phyloP scores from a whole-genome alignment of 306 rosid genomes.

The Mimosa bimucronata region DNA sequence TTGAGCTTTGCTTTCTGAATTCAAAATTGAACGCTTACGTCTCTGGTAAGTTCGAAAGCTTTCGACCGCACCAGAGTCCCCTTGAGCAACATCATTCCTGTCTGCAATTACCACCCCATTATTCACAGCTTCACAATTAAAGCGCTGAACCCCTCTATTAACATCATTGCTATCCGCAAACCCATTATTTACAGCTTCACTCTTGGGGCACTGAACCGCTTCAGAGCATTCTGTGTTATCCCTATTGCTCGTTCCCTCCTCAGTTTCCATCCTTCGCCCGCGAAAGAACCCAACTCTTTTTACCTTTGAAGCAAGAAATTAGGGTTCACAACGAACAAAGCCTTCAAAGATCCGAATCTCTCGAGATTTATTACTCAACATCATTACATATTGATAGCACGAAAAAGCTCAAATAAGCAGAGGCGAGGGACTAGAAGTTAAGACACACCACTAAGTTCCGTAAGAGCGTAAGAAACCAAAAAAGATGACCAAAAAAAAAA shows the following conservation, averaged over 20 bases:
- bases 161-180: slow-evolving; percentile 36
- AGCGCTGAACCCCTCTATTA: slow-evolving; percentile 34
- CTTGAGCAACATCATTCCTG: slow-evolving; percentile 42
- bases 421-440: neutral
- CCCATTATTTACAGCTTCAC: slow-evolving; percentile 40
- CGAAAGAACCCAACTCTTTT: slow-evolving; percentile 39
- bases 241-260: slow-evolving; percentile 50
- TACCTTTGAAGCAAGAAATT: slow-evolving; percentile 44
- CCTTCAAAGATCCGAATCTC: slow-evolving; percentile 38
- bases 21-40: slow-evolving; percentile 60
- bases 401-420: slow-evolving; percentile 28
- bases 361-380: slow-evolving; percentile 36
- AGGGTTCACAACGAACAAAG: slow-evolving; percentile 61
- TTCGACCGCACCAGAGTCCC: slow-evolving; percentile 45
- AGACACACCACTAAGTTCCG: slow-evolving; percentile 17
- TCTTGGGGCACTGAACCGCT: slow-evolving; percentile 33
- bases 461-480: slow-evolving; percentile 17
- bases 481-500: neutral
- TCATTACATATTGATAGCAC: slow-evolving; percentile 30
- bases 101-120: slow-evolving; percentile 38
- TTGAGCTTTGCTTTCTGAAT: slow-evolving; percentile 51
- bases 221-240: slow-evolving; percentile 38
- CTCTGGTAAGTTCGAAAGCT: slow-evolving; percentile 77
- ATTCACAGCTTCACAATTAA: slow-evolving; percentile 44
- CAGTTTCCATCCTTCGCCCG: slow-evolving; percentile 50